Conservation (phyloP, 306 rosid species). For the Fragaria iinumae region DNA sequence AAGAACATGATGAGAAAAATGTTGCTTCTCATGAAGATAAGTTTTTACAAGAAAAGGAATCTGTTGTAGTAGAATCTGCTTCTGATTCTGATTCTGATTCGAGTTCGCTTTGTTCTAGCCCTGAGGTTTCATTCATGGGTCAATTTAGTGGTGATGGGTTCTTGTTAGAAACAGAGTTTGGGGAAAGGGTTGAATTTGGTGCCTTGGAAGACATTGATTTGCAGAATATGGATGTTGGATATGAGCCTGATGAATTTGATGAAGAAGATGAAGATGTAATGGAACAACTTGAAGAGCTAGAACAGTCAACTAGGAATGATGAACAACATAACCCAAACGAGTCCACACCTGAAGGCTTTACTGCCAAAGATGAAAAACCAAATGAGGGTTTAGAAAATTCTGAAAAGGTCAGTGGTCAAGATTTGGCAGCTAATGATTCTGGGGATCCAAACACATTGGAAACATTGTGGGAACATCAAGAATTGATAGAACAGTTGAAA, state of each 20-base stretch:
- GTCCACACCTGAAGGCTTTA: conserved; percentile 8
- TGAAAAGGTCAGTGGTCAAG: conserved; percentile 21
- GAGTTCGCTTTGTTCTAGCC: conserved; percentile 36
- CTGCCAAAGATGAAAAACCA: conserved; percentile 13
- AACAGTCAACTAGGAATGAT: conserved; percentile 28
- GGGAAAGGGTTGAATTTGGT: conserved; percentile 22
- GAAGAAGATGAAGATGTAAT: conserved; percentile 52
- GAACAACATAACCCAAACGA: not conserved
- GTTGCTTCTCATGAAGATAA: conserved; percentile 6
- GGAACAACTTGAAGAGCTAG: conserved; percentile 39
- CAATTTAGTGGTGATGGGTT: conserved; percentile 31
- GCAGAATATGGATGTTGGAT: conserved; percentile 35
- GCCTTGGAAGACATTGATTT: conserved; percentile 25
- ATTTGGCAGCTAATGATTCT: conserved; percentile 21
- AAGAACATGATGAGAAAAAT: conserved; percentile 7
- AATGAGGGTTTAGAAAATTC: conserved; percentile 7
- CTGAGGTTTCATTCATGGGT: conserved; percentile 20
- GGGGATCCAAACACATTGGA: conserved; percentile 70
- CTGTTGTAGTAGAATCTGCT: conserved; percentile 26
- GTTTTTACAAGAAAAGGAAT: conserved; percentile 43
- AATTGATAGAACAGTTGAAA: conserved; percentile 78
- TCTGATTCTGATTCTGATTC: conserved; percentile 37
- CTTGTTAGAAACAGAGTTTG: conserved; percentile 52
- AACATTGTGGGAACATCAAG: conserved; percentile 89
- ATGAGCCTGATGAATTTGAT: conserved; percentile 57